Evolutionary conservation across 2,329 filamentous ascomycete genomes (phyloP).

Genomic region (Fusarium domesticum): DNA sequence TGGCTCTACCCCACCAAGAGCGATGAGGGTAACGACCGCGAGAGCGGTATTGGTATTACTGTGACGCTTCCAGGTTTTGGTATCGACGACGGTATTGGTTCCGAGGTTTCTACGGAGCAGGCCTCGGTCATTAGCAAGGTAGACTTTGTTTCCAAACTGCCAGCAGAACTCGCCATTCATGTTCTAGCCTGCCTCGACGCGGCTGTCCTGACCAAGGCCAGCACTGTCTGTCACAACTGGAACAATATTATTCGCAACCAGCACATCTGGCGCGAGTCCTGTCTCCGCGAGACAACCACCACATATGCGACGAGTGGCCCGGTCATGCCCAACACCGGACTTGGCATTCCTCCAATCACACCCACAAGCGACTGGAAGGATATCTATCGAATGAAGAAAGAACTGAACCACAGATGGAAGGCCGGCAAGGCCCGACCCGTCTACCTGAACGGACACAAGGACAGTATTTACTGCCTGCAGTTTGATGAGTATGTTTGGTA

Average conservation of each 20-base stretch:
- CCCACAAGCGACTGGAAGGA: slow-evolving; percentile 79
- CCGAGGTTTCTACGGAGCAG: slow-evolving; percentile 31
- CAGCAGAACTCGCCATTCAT: slow-evolving; percentile 57
- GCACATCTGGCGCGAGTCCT: slow-evolving; percentile 63
- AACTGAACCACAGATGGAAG: slow-evolving; percentile 77
- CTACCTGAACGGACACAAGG: slow-evolving; percentile 88
- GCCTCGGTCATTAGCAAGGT: slow-evolving; percentile 48
- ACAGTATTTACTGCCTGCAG: slow-evolving; percentile 96
- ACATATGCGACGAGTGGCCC: slow-evolving; percentile 58
- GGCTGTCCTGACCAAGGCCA: slow-evolving; percentile 46
- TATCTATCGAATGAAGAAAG: slow-evolving; percentile 74
- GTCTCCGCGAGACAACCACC: slow-evolving; percentile 57
- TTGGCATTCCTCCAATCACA: slow-evolving; percentile 53
- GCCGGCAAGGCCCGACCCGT: slow-evolving; percentile 74
- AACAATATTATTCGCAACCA: slow-evolving; percentile 46
- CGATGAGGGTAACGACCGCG: slow-evolving; percentile 54
- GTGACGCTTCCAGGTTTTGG: slow-evolving; percentile 44
- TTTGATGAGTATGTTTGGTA: slow-evolving; percentile 77
- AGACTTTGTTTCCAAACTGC: slow-evolving; percentile 57
- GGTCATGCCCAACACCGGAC: slow-evolving; percentile 51
- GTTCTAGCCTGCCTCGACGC: slow-evolving; percentile 57
- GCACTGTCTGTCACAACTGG: slow-evolving; percentile 53
- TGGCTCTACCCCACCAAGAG: slow-evolving; percentile 40
- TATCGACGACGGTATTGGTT: slow-evolving; percentile 35
- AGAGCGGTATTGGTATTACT: slow-evolving; percentile 63